Evolutionary conservation across 1,139 yeast genomes (phyloP).

Genomic region (Blastobotrys arbuscula): DNA sequence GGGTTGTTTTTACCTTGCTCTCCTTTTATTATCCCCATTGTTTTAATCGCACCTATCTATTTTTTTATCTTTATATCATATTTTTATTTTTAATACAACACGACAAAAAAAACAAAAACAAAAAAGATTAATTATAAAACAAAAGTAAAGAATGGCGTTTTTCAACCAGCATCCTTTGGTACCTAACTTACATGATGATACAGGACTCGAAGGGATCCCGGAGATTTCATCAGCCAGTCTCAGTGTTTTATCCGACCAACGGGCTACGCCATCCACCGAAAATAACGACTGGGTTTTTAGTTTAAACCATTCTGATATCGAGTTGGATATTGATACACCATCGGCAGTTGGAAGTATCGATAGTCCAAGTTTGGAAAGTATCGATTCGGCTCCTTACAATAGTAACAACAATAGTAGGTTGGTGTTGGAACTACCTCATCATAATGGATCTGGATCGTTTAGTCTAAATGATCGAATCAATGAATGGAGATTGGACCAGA

Average conservation of each 20-base stretch:
- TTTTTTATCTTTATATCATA: too few species aligned
- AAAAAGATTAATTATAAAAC: neutral
- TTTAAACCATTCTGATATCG: neutral
- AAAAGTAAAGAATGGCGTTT: conserved; percentile 11
- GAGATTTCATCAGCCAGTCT: conserved; percentile 7
- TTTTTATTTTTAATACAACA: too few species aligned
- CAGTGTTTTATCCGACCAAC: neutral
- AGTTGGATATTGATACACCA: conserved; percentile 1
- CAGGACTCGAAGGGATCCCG: conserved; percentile 7
- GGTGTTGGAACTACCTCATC: conserved; percentile 34
- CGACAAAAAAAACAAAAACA: neutral
- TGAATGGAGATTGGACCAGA: conserved; percentile 38
- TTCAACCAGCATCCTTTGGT: conserved; percentile 14
- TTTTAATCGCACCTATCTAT: too few species aligned
- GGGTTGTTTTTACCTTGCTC: too few species aligned
- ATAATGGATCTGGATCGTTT: conserved; percentile 35
- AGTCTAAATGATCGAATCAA: conserved; percentile 33
- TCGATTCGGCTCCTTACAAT: conserved; percentile 9
- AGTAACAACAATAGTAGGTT: conserved; percentile 13
- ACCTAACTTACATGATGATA: conserved; percentile 1
- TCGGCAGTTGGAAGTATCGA: neutral
- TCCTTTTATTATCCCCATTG: too few species aligned
- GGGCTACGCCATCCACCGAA: neutral
- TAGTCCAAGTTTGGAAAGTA: neutral
- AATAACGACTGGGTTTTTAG: conserved; percentile 8